Evolutionary conservation across 441 rosid genomes (phyloP).

Genomic region (Jatropha podagrica): DNA sequence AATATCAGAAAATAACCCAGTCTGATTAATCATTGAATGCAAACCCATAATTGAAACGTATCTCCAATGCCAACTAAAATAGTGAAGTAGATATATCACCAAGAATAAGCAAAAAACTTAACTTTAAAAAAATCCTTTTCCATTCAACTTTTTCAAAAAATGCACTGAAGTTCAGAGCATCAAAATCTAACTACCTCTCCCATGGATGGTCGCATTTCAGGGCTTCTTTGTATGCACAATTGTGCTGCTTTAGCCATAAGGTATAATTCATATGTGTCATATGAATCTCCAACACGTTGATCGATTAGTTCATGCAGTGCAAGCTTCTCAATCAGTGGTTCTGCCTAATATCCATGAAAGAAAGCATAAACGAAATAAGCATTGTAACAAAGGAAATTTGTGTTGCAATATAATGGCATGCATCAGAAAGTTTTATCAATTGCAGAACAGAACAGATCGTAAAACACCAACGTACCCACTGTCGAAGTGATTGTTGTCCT

Average conservation of each 20-base stretch:
- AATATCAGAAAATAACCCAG: too few species aligned
- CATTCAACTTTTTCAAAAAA: not conserved
- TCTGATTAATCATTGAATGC: too few species aligned
- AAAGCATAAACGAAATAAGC: not conserved
- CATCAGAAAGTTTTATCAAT: not conserved
- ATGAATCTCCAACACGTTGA: slow-evolving; percentile 40
- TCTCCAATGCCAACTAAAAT: too few species aligned
- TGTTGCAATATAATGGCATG: too few species aligned
- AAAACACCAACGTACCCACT: slow-evolving; percentile 42
- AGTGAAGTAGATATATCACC: too few species aligned
- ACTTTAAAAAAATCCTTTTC: too few species aligned
- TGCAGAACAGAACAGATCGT: not conserved
- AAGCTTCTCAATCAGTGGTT: slow-evolving; percentile 43
- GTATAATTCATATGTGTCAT: slow-evolving; percentile 45
- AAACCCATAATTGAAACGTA: too few species aligned
- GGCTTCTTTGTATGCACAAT: slow-evolving; percentile 47
- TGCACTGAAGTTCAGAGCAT: not conserved
- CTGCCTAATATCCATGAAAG: slow-evolving; percentile 43
- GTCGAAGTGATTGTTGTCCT: slow-evolving; percentile 41
- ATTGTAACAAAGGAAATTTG: not conserved
- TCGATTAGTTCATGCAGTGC: slow-evolving; percentile 53
- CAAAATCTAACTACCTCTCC: slow-evolving; percentile 41
- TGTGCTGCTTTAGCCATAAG: slow-evolving; percentile 50
- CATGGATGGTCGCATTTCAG: slow-evolving; percentile 61
- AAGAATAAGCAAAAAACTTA: too few species aligned